Evolutionary conservation across 495 filamentous ascomycete genomes (phyloP).

Genomic region (Aspergillus ostianus): DNA sequence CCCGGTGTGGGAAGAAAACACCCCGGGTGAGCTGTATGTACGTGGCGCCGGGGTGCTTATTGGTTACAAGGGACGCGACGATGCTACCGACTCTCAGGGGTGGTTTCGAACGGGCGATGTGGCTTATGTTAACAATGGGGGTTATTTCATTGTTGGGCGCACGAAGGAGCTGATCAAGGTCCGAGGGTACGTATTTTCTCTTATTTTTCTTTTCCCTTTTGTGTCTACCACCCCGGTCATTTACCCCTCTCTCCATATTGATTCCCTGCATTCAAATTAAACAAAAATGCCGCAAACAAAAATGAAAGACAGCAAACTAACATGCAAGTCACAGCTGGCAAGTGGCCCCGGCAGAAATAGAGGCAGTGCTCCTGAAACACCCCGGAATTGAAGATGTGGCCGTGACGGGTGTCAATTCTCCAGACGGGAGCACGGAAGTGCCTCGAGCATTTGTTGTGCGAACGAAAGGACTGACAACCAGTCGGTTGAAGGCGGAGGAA

Average conservation of each 20-base stretch:
- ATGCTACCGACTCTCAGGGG: constrained; percentile 51
- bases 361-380: constrained; percentile 70
- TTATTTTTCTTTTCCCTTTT: constrained; percentile 8
- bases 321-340: constrained; percentile 46
- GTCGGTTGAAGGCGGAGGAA: constrained; percentile 51
- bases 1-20: constrained; percentile 45
- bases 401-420: constrained; percentile 66
- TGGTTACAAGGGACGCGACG: constrained; percentile 40
- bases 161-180: constrained; percentile 78
- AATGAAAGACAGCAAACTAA: background rate
- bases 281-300: background rate
- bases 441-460: constrained; percentile 74
- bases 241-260: constrained; percentile 1
- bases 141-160: constrained; percentile 72
- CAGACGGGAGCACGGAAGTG: constrained; percentile 58
- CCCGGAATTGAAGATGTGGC: constrained; percentile 69
- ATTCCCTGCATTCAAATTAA: background rate
- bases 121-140: constrained; percentile 57
- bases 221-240: background rate
- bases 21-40: constrained; percentile 53
- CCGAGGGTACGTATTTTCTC: constrained; percentile 35
- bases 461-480: constrained; percentile 24
- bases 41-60: constrained; percentile 38
- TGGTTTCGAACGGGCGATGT: constrained; percentile 83
- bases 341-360: constrained; percentile 85